Evolutionary conservation across 192 early-diverging fungal species (phyloP), one percentile per base, ranked within the genome.

Genomic region (Obelidium mucronatum): DNA sequence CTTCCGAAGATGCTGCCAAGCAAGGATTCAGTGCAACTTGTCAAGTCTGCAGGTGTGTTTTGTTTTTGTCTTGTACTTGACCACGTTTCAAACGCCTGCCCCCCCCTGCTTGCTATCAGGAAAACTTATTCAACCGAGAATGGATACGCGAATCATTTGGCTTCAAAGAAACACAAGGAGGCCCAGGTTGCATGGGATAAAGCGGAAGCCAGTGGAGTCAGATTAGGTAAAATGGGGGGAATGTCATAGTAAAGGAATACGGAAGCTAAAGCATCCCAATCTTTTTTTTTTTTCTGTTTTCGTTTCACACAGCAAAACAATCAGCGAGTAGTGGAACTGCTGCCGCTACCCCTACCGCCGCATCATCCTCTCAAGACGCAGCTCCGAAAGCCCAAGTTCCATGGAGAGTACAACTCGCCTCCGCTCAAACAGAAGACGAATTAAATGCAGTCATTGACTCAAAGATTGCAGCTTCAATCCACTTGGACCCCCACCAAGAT

Each of bases 141-240:
- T 71, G 91, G 90, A 1, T 97, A 92, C 79, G 85, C 90, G 59
- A 97, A 94, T 81, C 98, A 99, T 81, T 61, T 96, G 37, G 82
- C 81, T n/a, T 96, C 94, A 67, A 98, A 96, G 78, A 98, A 97
- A 78, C 98, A 99, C 88, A 93, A 93, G 85, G 95, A 97, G 78
- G 79, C 78, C 0, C 73, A 77, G 64, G 42, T 53, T 13, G 61
- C 66, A 37, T 78, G 55, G 48, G 79, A 86, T 31, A 76, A 79
- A 53, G 40, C 48, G 0, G 11, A 73, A 60, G 54, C 53, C 31
- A 36, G n/a, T 19, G 52, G 53, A 31, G 37, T n/a, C n/a, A n/a
- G n/a, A n/a, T n/a, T n/a, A n/a, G n/a, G n/a, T n/a, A n/a, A n/a
- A n/a, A n/a, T n/a, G n/a, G n/a, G n/a, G n/a, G n/a, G n/a, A n/a